Evolutionary conservation across 225 moss, liverwort and hornwort species (phyloP).

Genomic region (Rhytidiadelphus loreus): DNA sequence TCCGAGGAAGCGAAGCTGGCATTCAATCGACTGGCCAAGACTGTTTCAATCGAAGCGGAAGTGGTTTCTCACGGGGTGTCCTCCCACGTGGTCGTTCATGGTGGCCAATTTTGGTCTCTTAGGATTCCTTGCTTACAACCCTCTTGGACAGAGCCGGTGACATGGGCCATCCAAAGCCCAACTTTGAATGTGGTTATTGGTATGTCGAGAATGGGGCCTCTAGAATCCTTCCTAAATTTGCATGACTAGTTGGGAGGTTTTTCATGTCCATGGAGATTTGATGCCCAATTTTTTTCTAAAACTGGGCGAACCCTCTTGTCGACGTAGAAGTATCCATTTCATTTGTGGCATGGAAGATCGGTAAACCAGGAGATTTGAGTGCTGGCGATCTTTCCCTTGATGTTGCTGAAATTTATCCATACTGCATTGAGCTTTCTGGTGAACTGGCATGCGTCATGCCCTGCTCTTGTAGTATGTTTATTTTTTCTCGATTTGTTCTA

Average conservation of each 20-base stretch:
- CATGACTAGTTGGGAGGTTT: background rate
- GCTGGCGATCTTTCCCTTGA: background rate
- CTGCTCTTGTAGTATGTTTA: background rate
- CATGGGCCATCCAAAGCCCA: no score
- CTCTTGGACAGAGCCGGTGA: no score
- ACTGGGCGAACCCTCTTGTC: background rate
- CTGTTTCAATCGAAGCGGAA: no score
- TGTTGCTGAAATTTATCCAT: background rate
- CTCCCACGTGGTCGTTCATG: no score
- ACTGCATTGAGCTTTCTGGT: background rate
- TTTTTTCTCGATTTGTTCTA: no score
- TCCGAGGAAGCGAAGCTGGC: constrained; percentile 40
- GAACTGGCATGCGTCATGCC: background rate
- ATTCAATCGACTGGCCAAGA: constrained; percentile 36
- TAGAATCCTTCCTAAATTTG: no score
- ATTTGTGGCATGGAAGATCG: background rate
- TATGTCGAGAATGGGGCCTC: no score
- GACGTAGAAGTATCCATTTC: background rate
- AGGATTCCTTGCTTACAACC: no score
- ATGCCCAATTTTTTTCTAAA: background rate
- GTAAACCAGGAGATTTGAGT: background rate
- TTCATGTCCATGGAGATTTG: no score
- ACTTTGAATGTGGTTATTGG: no score
- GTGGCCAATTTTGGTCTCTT: no score
- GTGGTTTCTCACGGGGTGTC: no score